These are phyloP conservation scores for Lipomyces kockii DNA, from an alignment of 805 yeast species.

Conservation along the genomic window DNA sequence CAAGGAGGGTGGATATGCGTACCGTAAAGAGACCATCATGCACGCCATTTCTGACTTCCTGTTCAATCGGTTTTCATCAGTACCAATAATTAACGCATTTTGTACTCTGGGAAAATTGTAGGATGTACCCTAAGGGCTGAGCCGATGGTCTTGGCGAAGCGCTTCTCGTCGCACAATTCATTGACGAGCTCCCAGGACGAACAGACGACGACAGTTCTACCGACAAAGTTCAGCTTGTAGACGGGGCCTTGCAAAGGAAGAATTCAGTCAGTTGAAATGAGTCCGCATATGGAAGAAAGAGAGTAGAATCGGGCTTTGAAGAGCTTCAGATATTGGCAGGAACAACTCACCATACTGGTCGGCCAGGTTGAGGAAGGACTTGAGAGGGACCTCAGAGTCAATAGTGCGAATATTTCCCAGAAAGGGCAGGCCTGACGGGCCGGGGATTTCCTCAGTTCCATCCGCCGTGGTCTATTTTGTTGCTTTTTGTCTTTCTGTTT, in stretches of 20 bases:
- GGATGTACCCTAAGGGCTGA: slow-evolving; percentile 3
- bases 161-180: slow-evolving; percentile 10
- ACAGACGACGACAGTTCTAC: slow-evolving; percentile 1
- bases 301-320: slow-evolving; percentile 3
- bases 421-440: slow-evolving; percentile 5
- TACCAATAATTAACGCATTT: slow-evolving; percentile 8
- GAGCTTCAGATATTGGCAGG: slow-evolving; percentile 7
- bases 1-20: not conserved
- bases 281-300: not conserved
- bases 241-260: slow-evolving; percentile 5
- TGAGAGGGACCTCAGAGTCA: slow-evolving; percentile 8
- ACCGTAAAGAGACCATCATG: slow-evolving; percentile 9
- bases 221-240: slow-evolving; percentile 1
- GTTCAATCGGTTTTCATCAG: slow-evolving; percentile 7
- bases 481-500: not conserved
- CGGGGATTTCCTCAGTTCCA: slow-evolving; percentile 10
- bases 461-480: not conserved
- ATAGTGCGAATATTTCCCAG: slow-evolving; percentile 4
- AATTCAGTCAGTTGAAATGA: slow-evolving; percentile 1
- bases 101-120: not conserved
- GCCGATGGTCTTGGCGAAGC: not conserved
- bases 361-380: slow-evolving; percentile 8
- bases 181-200: slow-evolving; percentile 9
- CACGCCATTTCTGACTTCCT: slow-evolving; percentile 8
- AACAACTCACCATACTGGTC: slow-evolving; percentile 10